Base-by-base conservation (phyloP, 768 basidiomycete genomes). In the Amanita inopinata region DNA sequence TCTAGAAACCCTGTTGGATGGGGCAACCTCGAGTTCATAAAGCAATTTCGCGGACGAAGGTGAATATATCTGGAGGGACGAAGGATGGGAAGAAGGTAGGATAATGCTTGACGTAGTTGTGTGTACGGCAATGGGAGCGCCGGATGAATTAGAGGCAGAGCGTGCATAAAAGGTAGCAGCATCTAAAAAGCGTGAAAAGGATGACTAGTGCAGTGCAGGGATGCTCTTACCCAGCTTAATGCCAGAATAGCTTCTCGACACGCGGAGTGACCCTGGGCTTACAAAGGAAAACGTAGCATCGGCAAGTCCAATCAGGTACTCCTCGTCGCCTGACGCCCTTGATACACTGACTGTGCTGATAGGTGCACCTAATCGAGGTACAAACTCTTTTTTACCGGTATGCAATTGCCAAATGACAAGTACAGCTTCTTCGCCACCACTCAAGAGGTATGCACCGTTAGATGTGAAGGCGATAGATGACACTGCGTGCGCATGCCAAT, bases 401-500 rank as follows among this genome's bases (percentile, higher is more conserved):
- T 89, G 82, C 31, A 99, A 59, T 56, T 96, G 90, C 96, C 96
- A 99, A 46, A 94, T 83, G 28, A 98, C 93, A n/a, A 99, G 62
- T 7, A 97, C 94, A 23, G 85, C 76, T 59, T 98, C 96, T 60
- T 96, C 90, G 33, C 96, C 96, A 48, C 91, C 94, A 47, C 87
- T 93, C 36, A 98, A 63, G 12, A 99, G 62, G 58, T 96, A 94
- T 5, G 90, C 83, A 9, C 96, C 96, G 50, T 94, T 92, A 9
- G 80, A 62, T 0, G 91, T 87, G 60, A 98, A 99, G 0, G 80
- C 69, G 19, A 99, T 58, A 1, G 89, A 82, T 2, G 85, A 80
- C 12, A 98, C 87, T 3, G 90, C 76, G 57, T 98, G 94, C 2
- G 94, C 86, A 56, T 99, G 96, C 96, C 96, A 99, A 61, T 97